Conservation (phyloP, 2,329 filamentous ascomycete species). For the Fusarium nelsonii region DNA sequence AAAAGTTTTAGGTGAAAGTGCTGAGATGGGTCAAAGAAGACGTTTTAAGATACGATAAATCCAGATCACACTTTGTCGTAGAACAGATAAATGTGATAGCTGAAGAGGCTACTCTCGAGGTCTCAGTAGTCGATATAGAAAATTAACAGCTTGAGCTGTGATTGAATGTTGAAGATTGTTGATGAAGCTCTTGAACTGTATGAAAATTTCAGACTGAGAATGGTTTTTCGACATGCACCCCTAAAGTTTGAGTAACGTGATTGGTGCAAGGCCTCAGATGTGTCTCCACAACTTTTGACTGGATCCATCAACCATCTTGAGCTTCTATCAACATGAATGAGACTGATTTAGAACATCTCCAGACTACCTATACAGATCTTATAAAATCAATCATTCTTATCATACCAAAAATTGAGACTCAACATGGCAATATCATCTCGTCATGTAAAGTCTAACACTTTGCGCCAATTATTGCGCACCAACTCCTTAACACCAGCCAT, state of each 20-base stretch:
- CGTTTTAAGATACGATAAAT: background rate
- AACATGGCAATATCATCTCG: constrained; percentile 8
- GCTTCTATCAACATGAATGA: constrained; percentile 6
- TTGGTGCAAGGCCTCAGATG: constrained; percentile 23
- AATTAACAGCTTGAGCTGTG: constrained; percentile 8
- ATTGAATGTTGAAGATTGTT: constrained; percentile 31
- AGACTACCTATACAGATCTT: background rate
- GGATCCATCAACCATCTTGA: constrained; percentile 20
- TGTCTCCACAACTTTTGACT: constrained; percentile 31
- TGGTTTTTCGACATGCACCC: constrained; percentile 34
- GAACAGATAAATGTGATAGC: background rate
- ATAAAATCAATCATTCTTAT: background rate
- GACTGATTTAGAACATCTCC: background rate
- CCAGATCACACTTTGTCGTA: background rate
- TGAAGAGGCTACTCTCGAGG: no score
- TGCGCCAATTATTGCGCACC: constrained; percentile 26
- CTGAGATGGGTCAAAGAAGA: constrained; percentile 1
- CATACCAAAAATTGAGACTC: background rate
- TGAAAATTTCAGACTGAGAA: constrained; percentile 37
- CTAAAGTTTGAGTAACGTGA: constrained; percentile 21
- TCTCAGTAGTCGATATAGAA: background rate
- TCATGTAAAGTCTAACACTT: constrained; percentile 3
- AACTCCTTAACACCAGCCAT: constrained; percentile 1
- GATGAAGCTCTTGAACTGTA: constrained; percentile 24
- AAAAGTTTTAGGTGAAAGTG: constrained; percentile 5